phyloP scores from a whole-genome alignment of 805 yeast species.

The Aciculoconidium aculeatum region DNA sequence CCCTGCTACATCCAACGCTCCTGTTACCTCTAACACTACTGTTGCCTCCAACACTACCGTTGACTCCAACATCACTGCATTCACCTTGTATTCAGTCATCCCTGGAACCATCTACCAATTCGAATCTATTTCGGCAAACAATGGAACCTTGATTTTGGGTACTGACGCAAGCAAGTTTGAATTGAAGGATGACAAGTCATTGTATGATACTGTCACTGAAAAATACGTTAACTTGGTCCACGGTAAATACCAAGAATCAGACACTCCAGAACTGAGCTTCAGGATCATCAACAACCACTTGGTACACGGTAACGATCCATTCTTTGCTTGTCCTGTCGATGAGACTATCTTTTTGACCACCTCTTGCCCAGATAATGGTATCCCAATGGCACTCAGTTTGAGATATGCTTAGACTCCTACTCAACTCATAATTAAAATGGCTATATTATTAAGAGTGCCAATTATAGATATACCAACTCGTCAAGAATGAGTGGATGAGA shows the following conservation, averaged over 20 bases:
- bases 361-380: too few species aligned
- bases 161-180: conserved; percentile 11
- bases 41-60: conserved; percentile 18
- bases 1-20: too few species aligned
- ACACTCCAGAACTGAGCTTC: conserved; percentile 7
- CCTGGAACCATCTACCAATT: conserved; percentile 24
- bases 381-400: too few species aligned
- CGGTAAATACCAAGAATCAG: conserved; percentile 4
- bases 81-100: conserved; percentile 16
- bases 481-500: too few species aligned
- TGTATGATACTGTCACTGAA: conserved; percentile 13
- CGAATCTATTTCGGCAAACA: conserved; percentile 6
- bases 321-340: conserved; percentile 10
- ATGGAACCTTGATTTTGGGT: conserved; percentile 9
- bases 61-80: too few species aligned
- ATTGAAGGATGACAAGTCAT: conserved; percentile 19
- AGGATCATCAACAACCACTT: conserved; percentile 11
- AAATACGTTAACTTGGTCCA: conserved; percentile 12
- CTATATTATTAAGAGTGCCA: too few species aligned
- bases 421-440: too few species aligned
- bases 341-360: conserved; percentile 6
- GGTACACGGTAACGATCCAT: conserved; percentile 7
- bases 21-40: conserved; percentile 18
- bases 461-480: too few species aligned
- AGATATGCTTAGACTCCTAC: too few species aligned